Percentiles rank a stretch among this genome's conserved stretches.
phyloP scores from a whole-genome alignment of 2,329 filamentous ascomycete genomes.

The Pseudogymnoascus pannorum region DNA sequence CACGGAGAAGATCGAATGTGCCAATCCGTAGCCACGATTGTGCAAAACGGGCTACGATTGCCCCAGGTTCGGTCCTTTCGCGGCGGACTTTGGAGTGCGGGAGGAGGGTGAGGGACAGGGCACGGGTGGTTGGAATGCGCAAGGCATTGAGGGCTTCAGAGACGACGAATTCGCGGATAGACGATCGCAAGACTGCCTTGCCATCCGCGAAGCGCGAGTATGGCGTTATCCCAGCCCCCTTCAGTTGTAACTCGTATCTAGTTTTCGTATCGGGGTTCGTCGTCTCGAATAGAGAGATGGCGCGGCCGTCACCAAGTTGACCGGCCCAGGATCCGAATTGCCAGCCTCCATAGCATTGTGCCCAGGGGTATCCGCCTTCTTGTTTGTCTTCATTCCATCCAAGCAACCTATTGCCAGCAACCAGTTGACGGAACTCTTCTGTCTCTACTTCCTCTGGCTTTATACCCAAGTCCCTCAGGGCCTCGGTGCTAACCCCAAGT shows the following conservation, averaged over 20 bases:
- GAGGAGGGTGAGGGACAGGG: conserved; percentile 71
- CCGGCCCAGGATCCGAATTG: conserved; percentile 86
- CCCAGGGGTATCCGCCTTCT: conserved; percentile 85
- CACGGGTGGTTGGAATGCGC: conserved; percentile 77
- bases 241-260: conserved; percentile 86
- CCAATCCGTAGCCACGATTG: conserved; percentile 87
- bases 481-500: conserved; percentile 70
- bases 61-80: conserved; percentile 79
- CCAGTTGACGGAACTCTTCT: conserved; percentile 67
- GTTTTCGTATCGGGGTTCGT: conserved; percentile 64
- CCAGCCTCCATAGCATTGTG: conserved; percentile 90
- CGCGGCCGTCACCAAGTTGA: conserved; percentile 88
- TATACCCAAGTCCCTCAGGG: conserved; percentile 76
- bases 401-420: conserved; percentile 75
- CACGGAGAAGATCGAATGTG: conserved; percentile 89
- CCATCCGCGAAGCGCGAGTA: conserved; percentile 97
- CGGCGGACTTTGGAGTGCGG: conserved; percentile 66
- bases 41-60: conserved; percentile 87
- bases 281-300: conserved; percentile 88
- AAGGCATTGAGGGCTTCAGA: conserved; percentile 84
- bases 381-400: conserved; percentile 64
- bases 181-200: conserved; percentile 84
- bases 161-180: conserved; percentile 89
- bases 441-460: conserved; percentile 58
- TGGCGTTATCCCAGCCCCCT: conserved; percentile 86